phyloP scores from a whole-genome alignment of 371 early-diverging fungal species.

The Haplosporangium sp. region DNA sequence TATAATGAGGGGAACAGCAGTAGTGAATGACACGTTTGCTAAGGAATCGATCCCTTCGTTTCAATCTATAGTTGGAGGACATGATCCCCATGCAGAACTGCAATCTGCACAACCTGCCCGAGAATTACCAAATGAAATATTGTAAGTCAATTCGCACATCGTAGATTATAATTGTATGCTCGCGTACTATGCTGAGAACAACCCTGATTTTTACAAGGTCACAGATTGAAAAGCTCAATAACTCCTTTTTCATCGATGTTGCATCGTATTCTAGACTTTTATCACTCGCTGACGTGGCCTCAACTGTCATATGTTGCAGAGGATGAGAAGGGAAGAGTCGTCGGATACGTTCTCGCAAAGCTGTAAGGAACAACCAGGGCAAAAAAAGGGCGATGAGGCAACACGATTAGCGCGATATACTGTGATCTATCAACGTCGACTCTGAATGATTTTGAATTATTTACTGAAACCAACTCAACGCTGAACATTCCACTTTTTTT shows the following conservation, averaged over 20 bases:
- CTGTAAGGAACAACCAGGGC: slow-evolving; percentile 71
- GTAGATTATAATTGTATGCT: too few relatives aligned
- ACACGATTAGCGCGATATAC: not conserved
- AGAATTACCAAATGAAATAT: slow-evolving; percentile 99
- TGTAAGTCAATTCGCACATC: slow-evolving; percentile 60
- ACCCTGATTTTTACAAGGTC: too few relatives aligned
- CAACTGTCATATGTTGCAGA: slow-evolving; percentile 96
- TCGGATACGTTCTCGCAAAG: slow-evolving; percentile 97
- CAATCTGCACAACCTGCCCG: slow-evolving; percentile 96
- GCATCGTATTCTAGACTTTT: slow-evolving; percentile 70
- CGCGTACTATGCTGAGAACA: too few relatives aligned
- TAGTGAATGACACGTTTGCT: not conserved
- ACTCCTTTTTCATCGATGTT: not conserved
- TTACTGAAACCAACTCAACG: not conserved
- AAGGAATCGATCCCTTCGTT: not conserved
- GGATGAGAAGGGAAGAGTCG: slow-evolving; percentile 89
- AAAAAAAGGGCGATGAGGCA: not conserved
- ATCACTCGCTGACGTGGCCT: slow-evolving; percentile 97
- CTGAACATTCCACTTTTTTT: not conserved
- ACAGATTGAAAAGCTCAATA: not conserved
- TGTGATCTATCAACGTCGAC: not conserved
- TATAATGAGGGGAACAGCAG: too few relatives aligned
- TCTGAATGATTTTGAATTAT: not conserved
- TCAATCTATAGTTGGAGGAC: slow-evolving; percentile 71
- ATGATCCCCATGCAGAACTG: slow-evolving; percentile 92